Evolutionary conservation across 495 filamentous ascomycete species (phyloP).

Genomic region (Cudoniella acicularis): DNA sequence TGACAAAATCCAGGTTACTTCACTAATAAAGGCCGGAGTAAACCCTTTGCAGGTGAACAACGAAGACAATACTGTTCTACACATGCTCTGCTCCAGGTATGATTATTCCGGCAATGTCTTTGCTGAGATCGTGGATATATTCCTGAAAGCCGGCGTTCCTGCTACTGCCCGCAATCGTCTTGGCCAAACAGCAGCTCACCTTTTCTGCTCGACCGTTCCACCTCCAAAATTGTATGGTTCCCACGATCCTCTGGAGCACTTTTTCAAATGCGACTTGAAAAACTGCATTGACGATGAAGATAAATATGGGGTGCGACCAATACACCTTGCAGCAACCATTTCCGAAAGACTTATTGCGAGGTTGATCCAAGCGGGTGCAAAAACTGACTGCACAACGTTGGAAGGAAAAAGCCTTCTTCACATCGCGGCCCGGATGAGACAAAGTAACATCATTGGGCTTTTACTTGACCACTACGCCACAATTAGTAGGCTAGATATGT

Average conservation of each 20-base stretch:
- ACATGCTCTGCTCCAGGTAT: background rate
- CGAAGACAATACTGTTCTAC: background rate
- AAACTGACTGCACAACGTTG: slow-evolving; percentile 22
- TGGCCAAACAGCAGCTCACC: slow-evolving; percentile 27
- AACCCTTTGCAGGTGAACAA: background rate
- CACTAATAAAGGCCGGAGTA: background rate
- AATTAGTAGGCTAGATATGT: slow-evolving; percentile 1
- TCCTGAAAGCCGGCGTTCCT: slow-evolving; percentile 13
- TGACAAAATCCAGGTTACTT: background rate
- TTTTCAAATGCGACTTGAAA: background rate
- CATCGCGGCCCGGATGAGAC: slow-evolving; percentile 31
- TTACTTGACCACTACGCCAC: slow-evolving; percentile 28
- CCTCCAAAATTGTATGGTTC: background rate
- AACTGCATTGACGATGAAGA: slow-evolving; percentile 15
- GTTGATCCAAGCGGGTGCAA: slow-evolving; percentile 33
- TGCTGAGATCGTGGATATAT: background rate
- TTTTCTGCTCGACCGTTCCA: slow-evolving; percentile 7
- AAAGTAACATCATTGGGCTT: slow-evolving; percentile 36
- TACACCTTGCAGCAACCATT: slow-evolving; percentile 33
- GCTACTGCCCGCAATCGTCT: slow-evolving; percentile 17
- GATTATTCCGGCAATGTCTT: background rate
- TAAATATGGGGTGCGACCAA: slow-evolving; percentile 7
- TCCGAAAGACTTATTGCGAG: slow-evolving; percentile 27
- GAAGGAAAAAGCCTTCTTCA: slow-evolving; percentile 37
- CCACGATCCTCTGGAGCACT: background rate